phyloP scores from a whole-genome alignment of 164 flowering plant species.

The Kingdonia uniflora region DNA sequence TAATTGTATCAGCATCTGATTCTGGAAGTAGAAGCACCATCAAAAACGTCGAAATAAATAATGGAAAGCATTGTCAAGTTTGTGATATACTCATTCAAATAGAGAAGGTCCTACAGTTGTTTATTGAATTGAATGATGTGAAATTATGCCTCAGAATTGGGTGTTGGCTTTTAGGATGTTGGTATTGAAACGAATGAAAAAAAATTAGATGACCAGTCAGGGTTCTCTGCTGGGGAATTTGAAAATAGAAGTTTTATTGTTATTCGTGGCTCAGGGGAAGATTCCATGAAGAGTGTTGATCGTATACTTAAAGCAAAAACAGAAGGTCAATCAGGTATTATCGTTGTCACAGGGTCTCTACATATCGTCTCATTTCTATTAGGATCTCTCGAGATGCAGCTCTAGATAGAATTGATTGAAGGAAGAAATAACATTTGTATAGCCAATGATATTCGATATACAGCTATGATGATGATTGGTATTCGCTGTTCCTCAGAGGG shows the following conservation, averaged over 20 bases:
- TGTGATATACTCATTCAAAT: constrained; percentile 55
- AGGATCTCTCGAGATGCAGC: too few species aligned
- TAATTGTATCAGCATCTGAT: constrained; percentile 59
- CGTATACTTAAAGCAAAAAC: constrained; percentile 30
- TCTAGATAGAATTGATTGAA: too few species aligned
- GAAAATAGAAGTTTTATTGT: constrained; percentile 22
- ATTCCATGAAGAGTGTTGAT: constrained; percentile 32
- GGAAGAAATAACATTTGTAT: too few species aligned
- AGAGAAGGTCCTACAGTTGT: constrained; percentile 38
- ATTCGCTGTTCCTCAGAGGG: too few species aligned
- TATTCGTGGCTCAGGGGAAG: constrained; percentile 26
- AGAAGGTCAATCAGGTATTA: constrained; percentile 23
- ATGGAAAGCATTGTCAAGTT: constrained; percentile 40
- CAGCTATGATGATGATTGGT: too few species aligned
- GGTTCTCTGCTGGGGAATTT: constrained; percentile 3
- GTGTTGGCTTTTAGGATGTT: constrained; percentile 18
- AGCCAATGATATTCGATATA: too few species aligned
- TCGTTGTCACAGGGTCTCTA: constrained; percentile 58
- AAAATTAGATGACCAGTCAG: constrained; percentile 8
- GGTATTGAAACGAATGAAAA: constrained; percentile 13
- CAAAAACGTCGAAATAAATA: constrained; percentile 23
- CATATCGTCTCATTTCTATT: constrained; percentile 11
- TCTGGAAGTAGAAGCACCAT: constrained; percentile 42
- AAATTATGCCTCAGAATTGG: constrained; percentile 37
- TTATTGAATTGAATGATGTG: too few species aligned